A percentile compares a stretch with the other conserved stretches of the same genome.
phyloP scores from a whole-genome alignment of 2,329 filamentous ascomycete genomes.

The Alternaria triticimaculans region DNA sequence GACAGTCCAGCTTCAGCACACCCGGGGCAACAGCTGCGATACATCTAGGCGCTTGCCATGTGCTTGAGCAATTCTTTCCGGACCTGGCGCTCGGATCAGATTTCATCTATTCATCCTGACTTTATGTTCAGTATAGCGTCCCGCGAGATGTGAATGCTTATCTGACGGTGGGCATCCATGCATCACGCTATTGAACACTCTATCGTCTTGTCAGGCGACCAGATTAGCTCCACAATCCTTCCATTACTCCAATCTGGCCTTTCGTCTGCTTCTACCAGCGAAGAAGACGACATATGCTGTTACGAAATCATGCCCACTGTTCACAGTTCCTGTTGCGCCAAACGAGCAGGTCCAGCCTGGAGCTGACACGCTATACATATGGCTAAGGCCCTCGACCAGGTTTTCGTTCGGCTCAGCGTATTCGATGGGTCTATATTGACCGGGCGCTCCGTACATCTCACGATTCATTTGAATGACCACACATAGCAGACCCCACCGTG shows the following conservation, averaged over 20 bases:
- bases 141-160: neutral
- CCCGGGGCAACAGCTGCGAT: neutral
- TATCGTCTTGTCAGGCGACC: constrained; percentile 19
- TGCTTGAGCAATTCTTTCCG: neutral
- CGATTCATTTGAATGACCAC: neutral
- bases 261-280: neutral
- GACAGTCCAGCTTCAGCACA: neutral
- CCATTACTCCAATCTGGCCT: neutral
- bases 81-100: neutral
- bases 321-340: constrained; percentile 1
- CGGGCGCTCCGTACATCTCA: neutral
- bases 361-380: constrained; percentile 1
- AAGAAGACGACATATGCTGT: neutral
- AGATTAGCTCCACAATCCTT: no score
- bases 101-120: constrained; percentile 3
- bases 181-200: constrained; percentile 27
- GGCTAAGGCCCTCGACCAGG: constrained; percentile 15
- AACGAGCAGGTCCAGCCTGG: constrained; percentile 6
- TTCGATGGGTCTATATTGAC: neutral
- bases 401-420: constrained; percentile 9
- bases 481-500: neutral
- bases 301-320: neutral
- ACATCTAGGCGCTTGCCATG: neutral
- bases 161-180: constrained; percentile 27
- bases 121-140: neutral